A percentile compares a stretch with the other conserved stretches of the same genome.
phyloP scores from a whole-genome alignment of 148 eudicot species.

The Simmondsia chinensis region DNA sequence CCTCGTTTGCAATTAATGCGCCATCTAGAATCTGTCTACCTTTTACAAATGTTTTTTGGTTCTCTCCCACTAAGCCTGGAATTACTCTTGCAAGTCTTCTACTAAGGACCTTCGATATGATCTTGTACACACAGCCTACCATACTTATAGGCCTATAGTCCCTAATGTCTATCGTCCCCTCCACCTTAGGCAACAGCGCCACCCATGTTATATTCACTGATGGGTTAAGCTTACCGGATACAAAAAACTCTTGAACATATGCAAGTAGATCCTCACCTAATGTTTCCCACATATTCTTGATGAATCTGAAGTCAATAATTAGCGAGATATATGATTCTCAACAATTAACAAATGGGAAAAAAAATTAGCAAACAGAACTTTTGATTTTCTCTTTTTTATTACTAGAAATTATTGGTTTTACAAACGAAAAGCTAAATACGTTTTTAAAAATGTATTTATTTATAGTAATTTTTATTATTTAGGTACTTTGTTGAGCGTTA shows the following conservation, averaged over 20 bases:
- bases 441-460: no score
- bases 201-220: background rate
- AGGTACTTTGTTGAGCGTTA: no score
- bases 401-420: no score
- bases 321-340: no score
- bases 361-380: no score
- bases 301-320: background rate
- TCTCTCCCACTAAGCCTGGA: background rate
- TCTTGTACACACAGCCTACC: background rate
- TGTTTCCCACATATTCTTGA: background rate
- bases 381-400: no score
- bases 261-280: background rate
- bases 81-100: background rate
- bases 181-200: background rate
- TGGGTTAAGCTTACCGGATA: background rate
- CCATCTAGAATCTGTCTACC: slow-evolving; percentile 2
- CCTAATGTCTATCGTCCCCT: background rate
- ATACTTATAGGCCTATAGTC: background rate
- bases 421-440: no score
- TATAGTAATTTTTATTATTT: no score
- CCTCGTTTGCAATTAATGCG: slow-evolving; percentile 1
- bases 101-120: background rate
- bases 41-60: background rate
- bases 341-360: no score
- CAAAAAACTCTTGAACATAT: background rate